Base-by-base conservation (phyloP, 164 flowering plant species). In the Echeveria elegans region DNA sequence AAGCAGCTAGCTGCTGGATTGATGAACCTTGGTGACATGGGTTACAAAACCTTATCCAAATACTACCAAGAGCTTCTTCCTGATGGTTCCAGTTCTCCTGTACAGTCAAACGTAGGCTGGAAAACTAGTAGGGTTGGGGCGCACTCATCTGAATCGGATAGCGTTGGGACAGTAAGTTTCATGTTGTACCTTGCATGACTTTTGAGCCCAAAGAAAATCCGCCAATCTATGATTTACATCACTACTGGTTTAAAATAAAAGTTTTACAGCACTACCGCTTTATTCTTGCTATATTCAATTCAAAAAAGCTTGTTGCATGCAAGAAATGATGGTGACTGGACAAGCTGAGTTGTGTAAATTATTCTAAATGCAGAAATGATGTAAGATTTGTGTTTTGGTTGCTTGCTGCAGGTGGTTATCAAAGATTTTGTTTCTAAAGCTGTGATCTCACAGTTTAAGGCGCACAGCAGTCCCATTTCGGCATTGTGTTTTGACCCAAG, bases 401-500 rank as follows among this genome's bases (percentile, higher is more conserved):
- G 68, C 47, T 61, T 59, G 4, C 38, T 71, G 72, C 92, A 92
- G 99, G 96, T 95, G 74, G 84, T 80, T 61, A 77, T 93, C 26
- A 88, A 84, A 79, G 98, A 93, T 73, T 77, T 93, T 77, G 79
- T 80, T 62, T 83, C 92, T 52, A 80, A 78, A 75, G 85, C 88
- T 68, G 81, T 87, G 68, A 69, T 93, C 65, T 80, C 98, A 63
- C 98, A 93, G 53, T 93, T 93, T 72, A 84, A 81, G 72, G 97
- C 98, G 50, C 98, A 93, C 76, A 82, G 87, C 21, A 93, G 97
- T 81, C 98, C 98, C 32, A 84, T 93, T 59, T 90, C 96, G 73
- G 96, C 96, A 41, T 74, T 93, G 18, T 86, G 92, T 77, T 93
- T 93, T 80, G 98, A 93, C 69, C 96, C 90, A 38, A 90, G 96